These are phyloP conservation scores for Miamiensis avidus DNA, from an alignment of 169 alveolate genomes.

Conservation along the genomic window DNA sequence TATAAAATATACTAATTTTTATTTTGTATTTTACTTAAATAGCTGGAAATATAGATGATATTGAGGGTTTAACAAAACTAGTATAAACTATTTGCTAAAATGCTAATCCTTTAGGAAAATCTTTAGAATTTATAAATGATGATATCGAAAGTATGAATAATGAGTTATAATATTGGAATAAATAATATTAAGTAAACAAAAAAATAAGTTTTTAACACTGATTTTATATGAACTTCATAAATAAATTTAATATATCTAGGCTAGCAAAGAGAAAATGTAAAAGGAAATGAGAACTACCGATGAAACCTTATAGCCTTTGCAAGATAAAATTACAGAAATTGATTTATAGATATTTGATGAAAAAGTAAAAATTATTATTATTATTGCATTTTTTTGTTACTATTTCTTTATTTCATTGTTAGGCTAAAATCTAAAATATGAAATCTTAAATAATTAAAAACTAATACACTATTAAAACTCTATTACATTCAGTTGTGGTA, in stretches of 20 bases:
- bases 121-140: constrained; percentile 73
- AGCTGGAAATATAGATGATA: constrained; percentile 41
- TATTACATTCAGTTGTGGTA: constrained; percentile 20
- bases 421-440: constrained; percentile 5
- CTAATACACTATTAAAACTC: constrained; percentile 8
- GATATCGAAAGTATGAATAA: constrained; percentile 78
- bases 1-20: too few species aligned
- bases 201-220: too few species aligned
- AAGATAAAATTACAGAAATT: constrained; percentile 62
- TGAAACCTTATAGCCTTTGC: constrained; percentile 64
- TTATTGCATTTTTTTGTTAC: neutral
- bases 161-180: constrained; percentile 73
- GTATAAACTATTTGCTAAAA: constrained; percentile 47
- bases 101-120: constrained; percentile 77
- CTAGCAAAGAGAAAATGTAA: constrained; percentile 52
- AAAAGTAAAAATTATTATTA: constrained; percentile 57
- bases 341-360: constrained; percentile 71
- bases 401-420: too few species aligned
- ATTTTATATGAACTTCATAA: neutral
- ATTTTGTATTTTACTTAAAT: too few species aligned
- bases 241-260: neutral
- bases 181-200: constrained; percentile 47
- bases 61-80: constrained; percentile 46
- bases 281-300: constrained; percentile 68
- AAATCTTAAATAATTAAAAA: constrained; percentile 21